phyloP scores from a whole-genome alignment of 1,284 basidiomycete genomes.

The Cerrena zonata region DNA sequence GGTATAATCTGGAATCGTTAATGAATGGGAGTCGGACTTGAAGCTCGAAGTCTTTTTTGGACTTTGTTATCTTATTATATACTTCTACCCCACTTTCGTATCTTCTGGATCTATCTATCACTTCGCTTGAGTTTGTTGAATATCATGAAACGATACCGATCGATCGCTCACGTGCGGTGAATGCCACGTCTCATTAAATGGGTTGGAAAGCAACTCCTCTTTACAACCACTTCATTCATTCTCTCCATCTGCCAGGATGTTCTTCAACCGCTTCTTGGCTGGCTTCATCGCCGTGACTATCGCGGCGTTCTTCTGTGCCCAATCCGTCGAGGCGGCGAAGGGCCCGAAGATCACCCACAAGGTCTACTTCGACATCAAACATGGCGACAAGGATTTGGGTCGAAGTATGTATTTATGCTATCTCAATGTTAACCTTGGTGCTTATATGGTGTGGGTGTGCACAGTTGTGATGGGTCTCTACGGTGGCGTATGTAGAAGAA shows the following conservation, averaged over 20 bases:
- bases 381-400: conserved; percentile 79
- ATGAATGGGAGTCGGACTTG: conserved; percentile 23
- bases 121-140: no score
- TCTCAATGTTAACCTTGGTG: not conserved
- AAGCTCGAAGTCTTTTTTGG: no score
- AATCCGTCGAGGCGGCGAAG: conserved; percentile 67
- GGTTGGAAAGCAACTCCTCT: not conserved
- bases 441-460: conserved; percentile 1
- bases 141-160: not conserved
- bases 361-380: conserved; percentile 90
- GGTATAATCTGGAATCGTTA: conserved; percentile 64
- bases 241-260: conserved; percentile 20
- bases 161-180: not conserved
- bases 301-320: conserved; percentile 63
- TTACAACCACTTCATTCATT: not conserved
- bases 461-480: conserved; percentile 81
- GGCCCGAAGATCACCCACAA: conserved; percentile 84
- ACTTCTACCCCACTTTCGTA: no score
- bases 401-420: conserved; percentile 51
- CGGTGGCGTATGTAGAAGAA: conserved; percentile 58
- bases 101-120: no score
- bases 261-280: conserved; percentile 59
- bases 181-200: not conserved
- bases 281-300: conserved; percentile 60
- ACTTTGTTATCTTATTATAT: no score